A percentile compares a stretch with the other conserved stretches of the same genome.
Conservation (phyloP, 495 filamentous ascomycete genomes). For the Penicillium waksmanii region DNA sequence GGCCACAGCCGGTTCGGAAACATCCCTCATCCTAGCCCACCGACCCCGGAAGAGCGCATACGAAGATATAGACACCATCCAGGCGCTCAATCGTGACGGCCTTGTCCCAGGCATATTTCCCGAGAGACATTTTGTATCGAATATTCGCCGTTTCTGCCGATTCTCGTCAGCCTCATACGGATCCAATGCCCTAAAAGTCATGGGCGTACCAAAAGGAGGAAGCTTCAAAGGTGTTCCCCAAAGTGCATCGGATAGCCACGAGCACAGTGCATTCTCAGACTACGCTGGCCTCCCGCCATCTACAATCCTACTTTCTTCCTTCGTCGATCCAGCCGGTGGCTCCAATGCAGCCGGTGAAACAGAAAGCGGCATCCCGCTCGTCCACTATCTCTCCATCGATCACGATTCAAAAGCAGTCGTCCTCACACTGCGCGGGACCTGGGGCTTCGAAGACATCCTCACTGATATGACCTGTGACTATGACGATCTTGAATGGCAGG, state of each 20-base stretch:
- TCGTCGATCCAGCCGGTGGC: constrained; percentile 74
- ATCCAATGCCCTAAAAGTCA: constrained; percentile 67
- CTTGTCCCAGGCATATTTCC: constrained; percentile 68
- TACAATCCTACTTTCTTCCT: constrained; percentile 75
- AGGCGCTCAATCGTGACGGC: constrained; percentile 59
- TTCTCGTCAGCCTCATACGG: constrained; percentile 81
- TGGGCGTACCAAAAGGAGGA: constrained; percentile 62
- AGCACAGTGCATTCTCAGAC: constrained; percentile 72
- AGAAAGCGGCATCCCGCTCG: constrained; percentile 73
- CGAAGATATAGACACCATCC: constrained; percentile 57
- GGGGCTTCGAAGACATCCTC: constrained; percentile 80
- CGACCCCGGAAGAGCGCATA: constrained; percentile 56
- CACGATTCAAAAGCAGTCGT: constrained; percentile 79
- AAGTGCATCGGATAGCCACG: constrained; percentile 54
- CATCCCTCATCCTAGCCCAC: constrained; percentile 64
- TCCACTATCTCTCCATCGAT: constrained; percentile 78
- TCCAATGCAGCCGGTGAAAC: constrained; percentile 72
- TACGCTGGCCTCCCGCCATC: constrained; percentile 68
- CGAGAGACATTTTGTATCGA: constrained; percentile 65
- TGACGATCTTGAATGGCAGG: constrained; percentile 70
- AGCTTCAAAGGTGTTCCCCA: constrained; percentile 41
- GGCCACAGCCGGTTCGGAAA: constrained; percentile 64
- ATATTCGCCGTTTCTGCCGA: constrained; percentile 74
- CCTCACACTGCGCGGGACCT: constrained; percentile 73
- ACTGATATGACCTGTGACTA: constrained; percentile 85